Percentiles rank a stretch among this genome's conserved stretches.
These are phyloP conservation scores for Aquanectria penicillioides DNA, from an alignment of 2,329 filamentous ascomycete species.

Conservation along the genomic window DNA sequence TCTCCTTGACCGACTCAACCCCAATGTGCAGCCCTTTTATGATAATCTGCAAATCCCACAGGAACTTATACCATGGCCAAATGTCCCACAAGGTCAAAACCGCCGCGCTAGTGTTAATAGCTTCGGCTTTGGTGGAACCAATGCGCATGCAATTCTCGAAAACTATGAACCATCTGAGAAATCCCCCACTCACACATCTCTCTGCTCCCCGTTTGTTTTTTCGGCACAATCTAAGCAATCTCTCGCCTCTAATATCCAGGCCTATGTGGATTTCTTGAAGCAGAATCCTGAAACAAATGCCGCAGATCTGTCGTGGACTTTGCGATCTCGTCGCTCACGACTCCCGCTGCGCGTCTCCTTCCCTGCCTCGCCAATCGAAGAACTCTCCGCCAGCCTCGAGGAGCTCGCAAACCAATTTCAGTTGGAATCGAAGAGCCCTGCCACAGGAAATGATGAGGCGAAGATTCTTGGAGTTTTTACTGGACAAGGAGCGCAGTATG, in stretches of 20 bases:
- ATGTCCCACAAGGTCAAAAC: background rate
- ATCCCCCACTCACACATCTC: background rate
- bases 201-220: slow-evolving; percentile 12
- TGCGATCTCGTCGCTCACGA: background rate
- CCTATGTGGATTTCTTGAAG: background rate
- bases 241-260: background rate
- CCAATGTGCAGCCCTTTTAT: slow-evolving; percentile 39
- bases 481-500: slow-evolving; percentile 49
- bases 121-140: slow-evolving; percentile 55
- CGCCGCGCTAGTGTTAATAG: slow-evolving; percentile 42
- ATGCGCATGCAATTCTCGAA: slow-evolving; percentile 52
- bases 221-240: slow-evolving; percentile 17
- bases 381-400: slow-evolving; percentile 33
- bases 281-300: background rate
- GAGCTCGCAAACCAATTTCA: slow-evolving; percentile 20
- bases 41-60: slow-evolving; percentile 32
- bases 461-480: slow-evolving; percentile 45
- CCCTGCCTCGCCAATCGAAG: background rate
- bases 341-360: background rate
- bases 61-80: slow-evolving; percentile 33
- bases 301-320: background rate
- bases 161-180: background rate
- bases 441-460: background rate
- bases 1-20: slow-evolving; percentile 42
- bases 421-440: slow-evolving; percentile 19